Evolutionary conservation across 306 rosid species (phyloP).

Genomic region (Astragalus glycyphyllos): DNA sequence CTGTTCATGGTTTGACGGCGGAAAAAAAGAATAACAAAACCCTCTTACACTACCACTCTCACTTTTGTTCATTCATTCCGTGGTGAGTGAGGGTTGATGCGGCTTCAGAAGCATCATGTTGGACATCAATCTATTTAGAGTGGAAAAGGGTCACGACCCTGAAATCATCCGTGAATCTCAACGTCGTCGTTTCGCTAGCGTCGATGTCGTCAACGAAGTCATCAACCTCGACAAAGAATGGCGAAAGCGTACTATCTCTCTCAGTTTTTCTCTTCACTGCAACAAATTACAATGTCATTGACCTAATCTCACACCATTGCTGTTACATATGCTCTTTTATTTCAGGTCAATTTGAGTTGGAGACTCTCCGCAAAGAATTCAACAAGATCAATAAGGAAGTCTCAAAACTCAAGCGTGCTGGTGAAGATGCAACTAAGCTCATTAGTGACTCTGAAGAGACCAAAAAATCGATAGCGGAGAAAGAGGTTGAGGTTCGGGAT

Average conservation of each 20-base stretch:
- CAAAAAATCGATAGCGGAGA: constrained; percentile 65
- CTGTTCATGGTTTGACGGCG: too few relatives aligned
- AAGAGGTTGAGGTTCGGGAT: constrained; percentile 80
- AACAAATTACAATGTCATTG: not conserved
- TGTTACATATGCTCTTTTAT: not conserved
- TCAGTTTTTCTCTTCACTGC: not conserved
- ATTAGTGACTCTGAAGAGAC: constrained; percentile 69
- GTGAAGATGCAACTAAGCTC: constrained; percentile 64
- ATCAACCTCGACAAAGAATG: constrained; percentile 87
- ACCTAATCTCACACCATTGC: not conserved
- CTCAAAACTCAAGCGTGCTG: constrained; percentile 67
- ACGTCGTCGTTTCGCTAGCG: constrained; percentile 85
- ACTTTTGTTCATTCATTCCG: too few relatives aligned
- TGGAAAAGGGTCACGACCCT: constrained; percentile 85
- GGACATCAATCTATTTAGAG: constrained; percentile 88
- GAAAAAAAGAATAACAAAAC: too few relatives aligned
- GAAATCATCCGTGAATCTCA: constrained; percentile 90
- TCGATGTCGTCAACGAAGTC: constrained; percentile 79
- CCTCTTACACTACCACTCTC: too few relatives aligned
- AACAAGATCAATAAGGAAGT: constrained; percentile 82
- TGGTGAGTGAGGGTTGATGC: too few relatives aligned
- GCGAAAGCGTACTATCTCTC: constrained; percentile 69
- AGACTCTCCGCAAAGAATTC: constrained; percentile 73
- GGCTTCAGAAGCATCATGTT: constrained; percentile 48
- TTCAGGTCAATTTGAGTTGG: constrained; percentile 76